phyloP scores from a whole-genome alignment of 495 filamentous ascomycete species.

The Penicillium soppii region DNA sequence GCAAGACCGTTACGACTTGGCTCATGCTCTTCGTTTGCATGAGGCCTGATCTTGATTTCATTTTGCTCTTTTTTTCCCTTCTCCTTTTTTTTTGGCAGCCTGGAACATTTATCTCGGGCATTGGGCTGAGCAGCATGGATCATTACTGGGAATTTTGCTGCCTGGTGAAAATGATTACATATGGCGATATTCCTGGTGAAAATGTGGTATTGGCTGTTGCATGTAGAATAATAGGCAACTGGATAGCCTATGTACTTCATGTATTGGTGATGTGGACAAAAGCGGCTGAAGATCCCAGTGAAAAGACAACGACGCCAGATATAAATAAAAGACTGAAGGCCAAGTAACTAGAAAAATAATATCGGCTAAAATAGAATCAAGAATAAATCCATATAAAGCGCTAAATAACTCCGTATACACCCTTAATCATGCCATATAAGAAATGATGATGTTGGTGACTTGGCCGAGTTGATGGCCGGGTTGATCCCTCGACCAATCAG shows the following conservation, averaged over 20 bases:
- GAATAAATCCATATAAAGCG: background rate
- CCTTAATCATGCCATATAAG: constrained; percentile 9
- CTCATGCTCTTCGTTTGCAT: constrained; percentile 11
- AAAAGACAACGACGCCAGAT: no score
- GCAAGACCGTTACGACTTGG: constrained; percentile 45
- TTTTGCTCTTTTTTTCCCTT: background rate
- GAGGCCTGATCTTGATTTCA: constrained; percentile 1
- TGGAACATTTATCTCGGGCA: background rate
- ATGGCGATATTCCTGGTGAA: background rate
- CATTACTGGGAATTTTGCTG: background rate
- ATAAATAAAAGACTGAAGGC: background rate
- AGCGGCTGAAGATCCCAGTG: background rate
- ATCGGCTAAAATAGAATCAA: background rate
- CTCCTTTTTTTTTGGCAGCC: background rate
- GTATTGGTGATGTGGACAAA: background rate
- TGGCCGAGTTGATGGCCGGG: constrained; percentile 18
- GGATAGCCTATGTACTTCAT: no score
- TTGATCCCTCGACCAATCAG: constrained; percentile 35
- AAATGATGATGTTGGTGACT: constrained; percentile 28
- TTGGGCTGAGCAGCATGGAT: no score
- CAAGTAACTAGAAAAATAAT: no score
- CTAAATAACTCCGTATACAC: no score
- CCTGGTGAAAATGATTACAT: background rate
- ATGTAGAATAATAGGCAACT: no score
- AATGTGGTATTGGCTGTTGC: no score